These are phyloP conservation scores for Auxenochlorella protothecoides DNA, from an alignment of 139 green algal species.

Conservation along the genomic window DNA sequence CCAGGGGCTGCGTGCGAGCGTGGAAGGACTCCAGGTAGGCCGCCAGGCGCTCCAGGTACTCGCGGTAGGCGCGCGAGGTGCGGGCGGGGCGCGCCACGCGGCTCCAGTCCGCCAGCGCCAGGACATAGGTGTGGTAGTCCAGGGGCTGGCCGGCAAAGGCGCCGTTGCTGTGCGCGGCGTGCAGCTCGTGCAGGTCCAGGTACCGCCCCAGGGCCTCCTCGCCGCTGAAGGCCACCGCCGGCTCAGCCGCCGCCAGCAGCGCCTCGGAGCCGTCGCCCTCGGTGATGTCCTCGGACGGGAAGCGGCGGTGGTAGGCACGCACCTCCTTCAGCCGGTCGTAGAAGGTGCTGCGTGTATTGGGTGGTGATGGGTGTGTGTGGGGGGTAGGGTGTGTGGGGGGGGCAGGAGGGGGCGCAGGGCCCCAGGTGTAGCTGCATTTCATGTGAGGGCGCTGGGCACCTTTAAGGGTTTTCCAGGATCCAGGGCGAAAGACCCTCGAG, in stretches of 20 bases:
- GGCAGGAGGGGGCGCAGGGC: too few relatives aligned
- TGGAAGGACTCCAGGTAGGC: conserved; percentile 85
- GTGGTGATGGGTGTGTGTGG: background rate
- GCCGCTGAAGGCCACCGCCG: conserved; percentile 62
- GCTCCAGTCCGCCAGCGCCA: conserved; percentile 34
- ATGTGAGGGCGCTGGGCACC: too few relatives aligned
- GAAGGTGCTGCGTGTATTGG: conserved; percentile 53
- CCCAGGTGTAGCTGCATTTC: too few relatives aligned
- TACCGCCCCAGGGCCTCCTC: conserved; percentile 82
- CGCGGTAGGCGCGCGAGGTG: conserved; percentile 45
- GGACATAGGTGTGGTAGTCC: conserved; percentile 70
- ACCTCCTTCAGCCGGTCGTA: conserved; percentile 89
- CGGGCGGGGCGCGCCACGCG: conserved; percentile 26
- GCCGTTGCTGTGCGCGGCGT: conserved; percentile 66
- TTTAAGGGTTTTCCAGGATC: too few relatives aligned
- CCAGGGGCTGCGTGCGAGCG: conserved; percentile 77
- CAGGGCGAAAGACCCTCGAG: too few relatives aligned
- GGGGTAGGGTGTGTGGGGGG: too few relatives aligned
- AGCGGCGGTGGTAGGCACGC: conserved; percentile 67
- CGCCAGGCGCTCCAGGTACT: conserved; percentile 57
- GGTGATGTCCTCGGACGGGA: conserved; percentile 56
- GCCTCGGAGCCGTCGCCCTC: conserved; percentile 53
- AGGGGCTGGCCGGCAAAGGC: conserved; percentile 54
- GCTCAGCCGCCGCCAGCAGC: conserved; percentile 38
- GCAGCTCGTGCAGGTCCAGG: conserved; percentile 82